Conservation (phyloP, 108 stramenopile species). For the Licmophora abbreviata region DNA sequence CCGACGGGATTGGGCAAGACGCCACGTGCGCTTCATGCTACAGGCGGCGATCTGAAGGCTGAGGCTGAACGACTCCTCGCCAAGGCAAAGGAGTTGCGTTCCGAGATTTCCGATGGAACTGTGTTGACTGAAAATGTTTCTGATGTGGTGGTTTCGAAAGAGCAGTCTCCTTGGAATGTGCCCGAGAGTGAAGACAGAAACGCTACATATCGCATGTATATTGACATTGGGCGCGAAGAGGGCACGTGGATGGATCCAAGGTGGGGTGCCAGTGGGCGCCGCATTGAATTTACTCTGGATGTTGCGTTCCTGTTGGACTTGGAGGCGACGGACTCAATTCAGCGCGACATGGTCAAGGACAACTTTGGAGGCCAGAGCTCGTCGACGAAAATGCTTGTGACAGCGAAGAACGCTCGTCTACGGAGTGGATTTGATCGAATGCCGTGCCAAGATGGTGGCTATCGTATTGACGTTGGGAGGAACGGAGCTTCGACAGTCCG, state of each 20-base stretch:
- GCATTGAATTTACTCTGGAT: slow-evolving; percentile 61
- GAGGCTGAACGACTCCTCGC: slow-evolving; percentile 22
- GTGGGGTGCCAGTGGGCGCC: slow-evolving; percentile 64
- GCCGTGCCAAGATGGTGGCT: slow-evolving; percentile 40
- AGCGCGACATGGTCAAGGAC: slow-evolving; percentile 38
- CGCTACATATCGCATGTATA: slow-evolving; percentile 37
- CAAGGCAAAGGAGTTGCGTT: slow-evolving; percentile 21
- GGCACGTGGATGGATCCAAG: slow-evolving; percentile 82
- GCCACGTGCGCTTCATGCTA: no score
- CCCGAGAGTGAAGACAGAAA: neutral
- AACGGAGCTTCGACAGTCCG: slow-evolving; percentile 28
- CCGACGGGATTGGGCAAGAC: no score
- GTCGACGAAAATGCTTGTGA: slow-evolving; percentile 16
- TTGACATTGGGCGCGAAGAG: slow-evolving; percentile 64
- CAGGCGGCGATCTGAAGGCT: slow-evolving; percentile 4
- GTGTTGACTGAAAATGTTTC: neutral
- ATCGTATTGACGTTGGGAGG: slow-evolving; percentile 40
- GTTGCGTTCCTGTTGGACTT: slow-evolving; percentile 24
- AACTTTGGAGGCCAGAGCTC: slow-evolving; percentile 33
- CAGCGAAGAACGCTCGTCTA: slow-evolving; percentile 37
- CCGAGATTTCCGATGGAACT: slow-evolving; percentile 4
- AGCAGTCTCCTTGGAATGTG: slow-evolving; percentile 8
- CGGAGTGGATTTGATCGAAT: slow-evolving; percentile 61
- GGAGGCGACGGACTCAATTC: slow-evolving; percentile 15
- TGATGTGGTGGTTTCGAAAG: slow-evolving; percentile 1